Evolutionary conservation across 1,284 basidiomycete species (phyloP), one percentile per base, ranked within the genome.

Genomic region (Cryptococcus depauperatus): DNA sequence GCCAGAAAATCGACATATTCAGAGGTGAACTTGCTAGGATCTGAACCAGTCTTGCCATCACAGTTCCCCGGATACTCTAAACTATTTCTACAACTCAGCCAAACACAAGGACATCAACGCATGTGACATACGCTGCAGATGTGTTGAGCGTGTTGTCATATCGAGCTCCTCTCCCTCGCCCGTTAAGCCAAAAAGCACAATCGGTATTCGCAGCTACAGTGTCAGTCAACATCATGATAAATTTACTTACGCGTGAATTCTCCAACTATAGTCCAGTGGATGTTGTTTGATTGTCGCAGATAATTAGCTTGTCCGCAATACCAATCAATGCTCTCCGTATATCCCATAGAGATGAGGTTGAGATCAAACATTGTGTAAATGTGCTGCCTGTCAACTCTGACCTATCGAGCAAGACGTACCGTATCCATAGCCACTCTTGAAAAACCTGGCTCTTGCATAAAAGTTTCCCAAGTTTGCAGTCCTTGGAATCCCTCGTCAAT

Each of bases 161-260:
- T 30, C 88, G 76, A 2, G 84, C 75, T 10, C 86, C 83, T 16
- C 71, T 51, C 4, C 81, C 76, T 39, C 80, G 74, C 6, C 82
- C 81, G 55, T 85, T 86, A 43, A 86, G 70, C 61, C 64, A 69
- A 18, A 42, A 51, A 2, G 66, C 66, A 42, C 66, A 66, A 41
- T 64, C 63, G 25, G 58, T 58, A 41, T 57, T 54, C 14, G 62
- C 58, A 6, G 58, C 61, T 63, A 27, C 11, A 13, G 16, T 4
- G 11, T 37, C 19, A 28, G 38, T 39, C 18, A 13, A 23, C 14
- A 6, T 14, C 6, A 29, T 14, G 29, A n/a, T 16, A 34, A 14
- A 61, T 88, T 84, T 76, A 73, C 9, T 84, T 83, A 43, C 84
- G 77, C 0, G 84, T 79, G 79, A 84, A 90, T 70, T 91, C 88